These are phyloP conservation scores for Incumbomyces delicatus DNA, from an alignment of 2,329 filamentous ascomycete genomes.

Conservation along the genomic window DNA sequence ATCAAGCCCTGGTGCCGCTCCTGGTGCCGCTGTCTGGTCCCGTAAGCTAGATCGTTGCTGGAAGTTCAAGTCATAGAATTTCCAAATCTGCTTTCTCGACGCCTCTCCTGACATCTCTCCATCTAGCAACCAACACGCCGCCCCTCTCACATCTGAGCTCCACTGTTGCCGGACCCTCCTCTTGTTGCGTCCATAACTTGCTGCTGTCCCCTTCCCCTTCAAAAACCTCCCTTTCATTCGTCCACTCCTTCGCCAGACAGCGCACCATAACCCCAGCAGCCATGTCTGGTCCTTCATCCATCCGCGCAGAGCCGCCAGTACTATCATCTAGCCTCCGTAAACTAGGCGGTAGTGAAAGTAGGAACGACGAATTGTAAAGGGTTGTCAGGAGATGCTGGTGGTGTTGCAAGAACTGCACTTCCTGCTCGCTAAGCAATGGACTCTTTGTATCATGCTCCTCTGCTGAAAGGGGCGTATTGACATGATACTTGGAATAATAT, in stretches of 20 bases:
- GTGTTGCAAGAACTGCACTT: constrained; percentile 70
- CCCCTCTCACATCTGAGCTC: constrained; percentile 41
- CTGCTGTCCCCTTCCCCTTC: constrained; percentile 1
- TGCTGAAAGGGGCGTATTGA: constrained; percentile 23
- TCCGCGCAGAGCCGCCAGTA: constrained; percentile 68
- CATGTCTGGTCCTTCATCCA: constrained; percentile 80
- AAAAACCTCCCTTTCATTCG: constrained; percentile 13
- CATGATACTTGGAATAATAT: constrained; percentile 26
- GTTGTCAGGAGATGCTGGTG: constrained; percentile 76
- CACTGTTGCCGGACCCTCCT: constrained; percentile 14
- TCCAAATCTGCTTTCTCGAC: constrained; percentile 36
- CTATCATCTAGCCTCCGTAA: constrained; percentile 85
- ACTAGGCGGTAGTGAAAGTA: constrained; percentile 66
- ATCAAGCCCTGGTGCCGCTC: too few relatives aligned
- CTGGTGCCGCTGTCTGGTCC: too few relatives aligned
- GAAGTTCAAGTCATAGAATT: constrained; percentile 25
- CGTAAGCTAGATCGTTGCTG: too few relatives aligned
- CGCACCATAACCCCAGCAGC: constrained; percentile 79
- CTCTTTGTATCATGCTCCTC: constrained; percentile 35
- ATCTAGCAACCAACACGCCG: constrained; percentile 59
- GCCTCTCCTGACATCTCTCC: constrained; percentile 59
- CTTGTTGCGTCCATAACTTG: constrained; percentile 10
- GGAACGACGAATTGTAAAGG: constrained; percentile 78
- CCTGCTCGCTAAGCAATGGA: constrained; percentile 58
- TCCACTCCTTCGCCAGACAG: constrained; percentile 26